Evolutionary conservation across 495 filamentous ascomycete genomes (phyloP).

Genomic region (Neurospora terricola): DNA sequence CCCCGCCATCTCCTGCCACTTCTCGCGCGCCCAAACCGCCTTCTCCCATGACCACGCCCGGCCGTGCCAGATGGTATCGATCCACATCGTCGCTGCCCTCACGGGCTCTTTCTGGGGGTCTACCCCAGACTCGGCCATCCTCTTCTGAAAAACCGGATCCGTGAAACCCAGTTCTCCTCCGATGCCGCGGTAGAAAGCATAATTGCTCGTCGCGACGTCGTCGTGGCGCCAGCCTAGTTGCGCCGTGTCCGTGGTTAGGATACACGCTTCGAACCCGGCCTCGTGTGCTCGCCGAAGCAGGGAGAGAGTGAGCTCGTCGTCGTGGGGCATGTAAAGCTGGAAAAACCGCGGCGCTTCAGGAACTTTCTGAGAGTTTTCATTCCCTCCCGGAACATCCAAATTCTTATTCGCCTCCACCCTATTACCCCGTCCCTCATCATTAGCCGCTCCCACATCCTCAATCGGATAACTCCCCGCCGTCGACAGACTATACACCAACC

Average conservation of each 20-base stretch:
- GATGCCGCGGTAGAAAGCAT: slow-evolving; percentile 41
- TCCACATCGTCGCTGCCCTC: slow-evolving; percentile 33
- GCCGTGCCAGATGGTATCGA: slow-evolving; percentile 38
- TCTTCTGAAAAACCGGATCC: slow-evolving; percentile 52
- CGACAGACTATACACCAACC: not conserved
- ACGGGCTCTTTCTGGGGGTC: slow-evolving; percentile 16
- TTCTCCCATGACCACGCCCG: slow-evolving; percentile 48
- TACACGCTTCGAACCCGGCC: slow-evolving; percentile 44
- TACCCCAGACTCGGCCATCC: slow-evolving; percentile 19
- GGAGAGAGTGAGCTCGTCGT: slow-evolving; percentile 48
- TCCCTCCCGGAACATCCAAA: not conserved
- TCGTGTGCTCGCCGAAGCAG: slow-evolving; percentile 53
- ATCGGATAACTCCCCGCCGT: not conserved
- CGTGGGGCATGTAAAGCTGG: slow-evolving; percentile 61
- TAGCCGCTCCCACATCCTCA: not conserved
- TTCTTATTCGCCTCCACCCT: not conserved
- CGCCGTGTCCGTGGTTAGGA: slow-evolving; percentile 56
- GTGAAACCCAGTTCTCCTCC: slow-evolving; percentile 40
- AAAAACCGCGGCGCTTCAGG: slow-evolving; percentile 35
- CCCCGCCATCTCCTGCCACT: slow-evolving; percentile 31
- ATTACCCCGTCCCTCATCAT: not conserved
- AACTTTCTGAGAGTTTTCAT: not conserved
- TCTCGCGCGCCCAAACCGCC: slow-evolving; percentile 40
- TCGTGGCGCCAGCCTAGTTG: slow-evolving; percentile 50
- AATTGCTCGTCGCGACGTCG: slow-evolving; percentile 54